Conservation (phyloP, 2,329 filamentous ascomycete species). For the Rugonectria rugulosa region DNA sequence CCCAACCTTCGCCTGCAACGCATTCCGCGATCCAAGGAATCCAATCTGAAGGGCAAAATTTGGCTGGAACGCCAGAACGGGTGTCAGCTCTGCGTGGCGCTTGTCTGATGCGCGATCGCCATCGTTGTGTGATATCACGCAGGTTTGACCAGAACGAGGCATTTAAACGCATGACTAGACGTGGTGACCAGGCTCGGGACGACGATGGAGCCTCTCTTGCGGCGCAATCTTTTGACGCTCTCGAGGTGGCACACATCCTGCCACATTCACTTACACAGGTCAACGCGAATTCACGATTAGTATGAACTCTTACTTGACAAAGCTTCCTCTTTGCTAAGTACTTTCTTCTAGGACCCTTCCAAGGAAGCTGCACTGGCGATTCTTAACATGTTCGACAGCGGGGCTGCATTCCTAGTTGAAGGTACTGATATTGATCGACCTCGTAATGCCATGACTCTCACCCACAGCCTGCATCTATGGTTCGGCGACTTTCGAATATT, state of each 20-base stretch:
- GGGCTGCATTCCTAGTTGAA: constrained; percentile 46
- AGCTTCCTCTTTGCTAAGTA: neutral
- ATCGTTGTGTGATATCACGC: constrained; percentile 23
- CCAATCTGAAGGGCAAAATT: constrained; percentile 7
- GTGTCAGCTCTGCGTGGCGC: constrained; percentile 8
- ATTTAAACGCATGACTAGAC: neutral
- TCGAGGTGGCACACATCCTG: constrained; percentile 20
- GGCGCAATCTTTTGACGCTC: constrained; percentile 4
- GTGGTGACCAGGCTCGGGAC: neutral
- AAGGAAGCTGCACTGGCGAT: constrained; percentile 46
- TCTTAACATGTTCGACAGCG: constrained; percentile 52
- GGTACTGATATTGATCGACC: constrained; percentile 50
- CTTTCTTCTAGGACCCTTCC: constrained; percentile 26
- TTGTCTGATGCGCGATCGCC: constrained; percentile 18
- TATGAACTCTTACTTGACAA: neutral
- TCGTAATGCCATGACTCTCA: constrained; percentile 44
- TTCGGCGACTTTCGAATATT: constrained; percentile 35
- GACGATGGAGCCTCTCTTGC: constrained; percentile 4
- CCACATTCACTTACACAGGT: constrained; percentile 12
- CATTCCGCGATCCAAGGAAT: constrained; percentile 16
- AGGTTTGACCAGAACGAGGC: constrained; percentile 12
- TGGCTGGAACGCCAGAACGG: constrained; percentile 17
- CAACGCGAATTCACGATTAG: constrained; percentile 1
- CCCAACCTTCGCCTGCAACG: constrained; percentile 15
- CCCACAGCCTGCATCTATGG: constrained; percentile 17